Conservation (phyloP, 2,329 filamentous ascomycete species). For the Phaeomoniella chlamydospora region DNA sequence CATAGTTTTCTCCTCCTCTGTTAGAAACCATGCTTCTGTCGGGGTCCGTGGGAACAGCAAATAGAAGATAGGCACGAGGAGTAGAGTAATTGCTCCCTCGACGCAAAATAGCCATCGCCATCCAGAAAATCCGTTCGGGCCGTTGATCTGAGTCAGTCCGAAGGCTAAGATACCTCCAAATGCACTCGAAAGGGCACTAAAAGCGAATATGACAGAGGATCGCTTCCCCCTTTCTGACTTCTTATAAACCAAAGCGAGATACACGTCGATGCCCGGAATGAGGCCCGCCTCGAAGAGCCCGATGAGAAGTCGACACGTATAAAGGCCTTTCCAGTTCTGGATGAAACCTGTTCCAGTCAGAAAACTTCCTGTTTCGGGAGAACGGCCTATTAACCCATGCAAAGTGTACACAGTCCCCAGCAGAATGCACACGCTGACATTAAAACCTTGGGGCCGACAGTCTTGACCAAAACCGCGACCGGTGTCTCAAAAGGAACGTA, state of each 20-base stretch:
- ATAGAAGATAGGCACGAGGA: constrained; percentile 12
- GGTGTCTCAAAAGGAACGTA: background rate
- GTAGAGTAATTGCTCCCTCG: constrained; percentile 6
- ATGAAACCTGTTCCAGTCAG: constrained; percentile 4
- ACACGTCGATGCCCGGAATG: constrained; percentile 16
- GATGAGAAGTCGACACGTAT: background rate
- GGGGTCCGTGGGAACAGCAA: constrained; percentile 18
- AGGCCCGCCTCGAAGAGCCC: background rate
- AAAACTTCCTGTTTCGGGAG: no score
- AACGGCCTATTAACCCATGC: no score
- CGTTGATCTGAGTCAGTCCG: constrained; percentile 1
- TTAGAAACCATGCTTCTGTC: constrained; percentile 16
- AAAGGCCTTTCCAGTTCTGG: constrained; percentile 2
- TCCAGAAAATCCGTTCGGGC: constrained; percentile 20
- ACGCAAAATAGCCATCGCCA: constrained; percentile 13
- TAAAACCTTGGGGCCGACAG: no score
- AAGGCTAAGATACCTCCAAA: constrained; percentile 15
- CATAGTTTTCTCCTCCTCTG: constrained; percentile 15
- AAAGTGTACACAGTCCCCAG: no score
- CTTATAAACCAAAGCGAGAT: constrained; percentile 20
- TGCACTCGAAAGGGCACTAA: constrained; percentile 28
- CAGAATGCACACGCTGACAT: no score
- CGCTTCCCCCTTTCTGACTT: constrained; percentile 21
- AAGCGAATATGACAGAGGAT: constrained; percentile 18
- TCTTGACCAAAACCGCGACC: background rate